Evolutionary conservation across 805 yeast genomes (phyloP).

Genomic region (Candida takata): DNA sequence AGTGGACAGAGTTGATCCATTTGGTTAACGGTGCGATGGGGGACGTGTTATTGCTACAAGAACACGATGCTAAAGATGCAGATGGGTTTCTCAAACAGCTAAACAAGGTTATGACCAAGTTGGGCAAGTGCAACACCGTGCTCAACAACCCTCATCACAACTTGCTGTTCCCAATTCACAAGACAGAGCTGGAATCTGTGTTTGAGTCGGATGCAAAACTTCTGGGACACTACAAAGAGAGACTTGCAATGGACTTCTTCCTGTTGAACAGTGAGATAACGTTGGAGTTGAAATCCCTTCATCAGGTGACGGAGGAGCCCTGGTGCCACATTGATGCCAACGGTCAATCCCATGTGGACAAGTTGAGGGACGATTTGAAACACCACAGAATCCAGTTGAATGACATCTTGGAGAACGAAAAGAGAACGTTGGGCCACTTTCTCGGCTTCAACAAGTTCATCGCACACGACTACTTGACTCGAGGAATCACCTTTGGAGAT

Average conservation of each 20-base stretch:
- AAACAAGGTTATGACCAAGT: conserved; percentile 19
- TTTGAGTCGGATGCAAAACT: conserved; percentile 29
- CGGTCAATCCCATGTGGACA: conserved; percentile 52
- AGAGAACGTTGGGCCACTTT: conserved; percentile 23
- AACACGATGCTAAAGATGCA: conserved; percentile 18
- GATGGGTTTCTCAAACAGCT: conserved; percentile 9
- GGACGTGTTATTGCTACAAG: conserved; percentile 28
- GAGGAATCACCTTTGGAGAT: conserved; percentile 53
- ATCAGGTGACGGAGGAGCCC: conserved; percentile 46
- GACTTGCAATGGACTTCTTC: conserved; percentile 48
- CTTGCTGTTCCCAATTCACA: conserved; percentile 52
- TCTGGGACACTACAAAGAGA: conserved; percentile 27
- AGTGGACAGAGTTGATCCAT: conserved; percentile 31
- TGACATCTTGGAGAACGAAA: conserved; percentile 32
- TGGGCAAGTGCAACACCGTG: conserved; percentile 27
- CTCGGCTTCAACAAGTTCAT: conserved; percentile 27
- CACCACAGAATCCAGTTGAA: conserved; percentile 34
- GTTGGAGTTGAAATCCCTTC: conserved; percentile 49
- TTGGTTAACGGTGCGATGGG: conserved; percentile 22
- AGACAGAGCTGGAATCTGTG: conserved; percentile 30
- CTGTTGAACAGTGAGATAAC: conserved; percentile 57
- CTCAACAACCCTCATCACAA: conserved; percentile 47
- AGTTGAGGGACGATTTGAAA: conserved; percentile 46
- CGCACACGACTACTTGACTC: conserved; percentile 48
- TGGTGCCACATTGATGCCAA: conserved; percentile 45